Conservation (phyloP, 257 asterid species). For the Solanum ossicruentum region DNA sequence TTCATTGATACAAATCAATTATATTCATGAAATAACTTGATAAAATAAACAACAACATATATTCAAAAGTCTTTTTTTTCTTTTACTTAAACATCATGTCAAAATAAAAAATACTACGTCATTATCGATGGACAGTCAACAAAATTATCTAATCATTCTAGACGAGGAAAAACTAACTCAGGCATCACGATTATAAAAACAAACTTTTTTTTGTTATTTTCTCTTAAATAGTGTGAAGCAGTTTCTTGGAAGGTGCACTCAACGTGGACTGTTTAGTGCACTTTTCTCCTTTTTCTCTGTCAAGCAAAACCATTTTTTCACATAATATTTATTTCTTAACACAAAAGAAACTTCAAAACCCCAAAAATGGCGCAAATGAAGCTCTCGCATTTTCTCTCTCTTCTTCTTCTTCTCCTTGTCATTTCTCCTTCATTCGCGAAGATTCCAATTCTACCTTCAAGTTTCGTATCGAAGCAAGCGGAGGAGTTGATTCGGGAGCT, state of each 20-base stretch:
- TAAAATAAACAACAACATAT: too few relatives aligned
- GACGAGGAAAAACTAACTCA: too few relatives aligned
- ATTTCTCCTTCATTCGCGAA: slow-evolving; percentile 22
- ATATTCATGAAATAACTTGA: too few relatives aligned
- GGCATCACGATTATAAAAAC: too few relatives aligned
- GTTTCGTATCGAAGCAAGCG: slow-evolving; percentile 26
- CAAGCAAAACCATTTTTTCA: background rate
- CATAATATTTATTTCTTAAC: background rate
- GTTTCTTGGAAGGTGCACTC: background rate
- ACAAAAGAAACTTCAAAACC: background rate
- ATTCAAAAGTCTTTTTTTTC: too few relatives aligned
- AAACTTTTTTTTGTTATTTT: background rate
- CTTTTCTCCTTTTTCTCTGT: background rate
- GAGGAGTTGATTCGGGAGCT: slow-evolving; percentile 58
- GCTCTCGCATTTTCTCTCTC: slow-evolving; percentile 3
- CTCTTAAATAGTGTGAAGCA: background rate
- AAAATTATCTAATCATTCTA: too few relatives aligned
- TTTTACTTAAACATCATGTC: too few relatives aligned
- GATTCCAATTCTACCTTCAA: slow-evolving; percentile 37
- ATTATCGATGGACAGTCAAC: too few relatives aligned
- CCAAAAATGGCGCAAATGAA: slow-evolving; percentile 11
- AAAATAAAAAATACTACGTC: too few relatives aligned
- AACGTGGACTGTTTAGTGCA: background rate
- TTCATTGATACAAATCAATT: too few relatives aligned
- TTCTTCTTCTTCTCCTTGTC: slow-evolving; percentile 10